These are phyloP conservation scores for Mycena pura DNA, from an alignment of 768 basidiomycete species.

Conservation along the genomic window DNA sequence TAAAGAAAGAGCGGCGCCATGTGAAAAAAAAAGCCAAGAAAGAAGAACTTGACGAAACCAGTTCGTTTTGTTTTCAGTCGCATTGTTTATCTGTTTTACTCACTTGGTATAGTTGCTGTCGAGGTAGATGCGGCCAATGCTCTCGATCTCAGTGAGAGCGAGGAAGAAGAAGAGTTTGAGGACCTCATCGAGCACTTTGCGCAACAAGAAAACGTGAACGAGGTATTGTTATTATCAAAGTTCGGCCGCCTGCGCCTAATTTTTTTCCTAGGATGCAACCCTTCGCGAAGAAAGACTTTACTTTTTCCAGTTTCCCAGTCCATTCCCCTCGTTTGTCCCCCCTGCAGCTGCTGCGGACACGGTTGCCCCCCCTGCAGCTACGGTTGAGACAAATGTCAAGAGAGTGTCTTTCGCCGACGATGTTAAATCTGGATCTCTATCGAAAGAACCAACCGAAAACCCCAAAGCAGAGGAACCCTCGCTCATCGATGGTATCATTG, in stretches of 20 bases:
- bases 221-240: slow-evolving; percentile 40
- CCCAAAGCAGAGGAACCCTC: slow-evolving; percentile 39
- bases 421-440: slow-evolving; percentile 54
- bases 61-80: slow-evolving; percentile 29
- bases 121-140: slow-evolving; percentile 63
- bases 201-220: slow-evolving; percentile 42
- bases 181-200: slow-evolving; percentile 78
- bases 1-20: slow-evolving; percentile 54
- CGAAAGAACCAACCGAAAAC: slow-evolving; percentile 34
- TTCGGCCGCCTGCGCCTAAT: slow-evolving; percentile 4
- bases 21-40: slow-evolving; percentile 50
- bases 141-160: slow-evolving; percentile 75
- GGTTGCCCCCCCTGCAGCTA: slow-evolving; percentile 46
- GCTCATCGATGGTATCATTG: slow-evolving; percentile 77
- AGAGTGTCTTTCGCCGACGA: slow-evolving; percentile 72
- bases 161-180: slow-evolving; percentile 81
- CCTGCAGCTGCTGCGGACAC: slow-evolving; percentile 38
- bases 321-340: slow-evolving; percentile 76
- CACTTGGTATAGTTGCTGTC: slow-evolving; percentile 23
- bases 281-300: slow-evolving; percentile 73
- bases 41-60: slow-evolving; percentile 37
- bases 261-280: slow-evolving; percentile 50
- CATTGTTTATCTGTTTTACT: background rate
- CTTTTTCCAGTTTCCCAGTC: slow-evolving; percentile 89
- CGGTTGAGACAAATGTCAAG: slow-evolving; percentile 42